These are phyloP conservation scores for Boletus subcaerulescens DNA, from an alignment of 768 basidiomycete genomes.

Conservation along the genomic window DNA sequence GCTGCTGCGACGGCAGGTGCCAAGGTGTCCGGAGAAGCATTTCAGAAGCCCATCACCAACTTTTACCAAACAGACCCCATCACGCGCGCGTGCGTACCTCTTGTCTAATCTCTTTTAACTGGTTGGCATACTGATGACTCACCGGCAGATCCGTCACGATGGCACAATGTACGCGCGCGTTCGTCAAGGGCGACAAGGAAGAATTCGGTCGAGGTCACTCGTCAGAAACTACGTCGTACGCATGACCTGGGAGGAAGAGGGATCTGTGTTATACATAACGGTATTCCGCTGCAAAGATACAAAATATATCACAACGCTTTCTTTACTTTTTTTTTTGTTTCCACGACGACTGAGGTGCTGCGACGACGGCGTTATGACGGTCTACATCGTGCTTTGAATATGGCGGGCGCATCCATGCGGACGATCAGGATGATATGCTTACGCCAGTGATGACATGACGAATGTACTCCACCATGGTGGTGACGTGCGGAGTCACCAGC, in stretches of 20 bases:
- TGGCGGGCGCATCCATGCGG: no score
- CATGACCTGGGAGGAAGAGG: background rate
- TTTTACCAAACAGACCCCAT: slow-evolving; percentile 98
- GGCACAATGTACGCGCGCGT: slow-evolving; percentile 89
- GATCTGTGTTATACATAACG: background rate
- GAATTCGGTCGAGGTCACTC: background rate
- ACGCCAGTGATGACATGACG: no score
- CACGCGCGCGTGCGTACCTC: slow-evolving; percentile 75
- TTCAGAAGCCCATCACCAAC: slow-evolving; percentile 82
- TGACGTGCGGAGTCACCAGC: no score
- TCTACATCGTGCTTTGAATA: no score
- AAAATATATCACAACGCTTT: slow-evolving; percentile 4
- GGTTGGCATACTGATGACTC: background rate
- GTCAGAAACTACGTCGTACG: slow-evolving; percentile 11
- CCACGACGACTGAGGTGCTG: no score
- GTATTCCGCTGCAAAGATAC: slow-evolving; percentile 6
- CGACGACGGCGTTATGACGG: no score
- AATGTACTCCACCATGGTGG: no score
- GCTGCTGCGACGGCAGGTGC: slow-evolving; percentile 48
- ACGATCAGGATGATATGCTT: no score
- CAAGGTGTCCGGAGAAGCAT: slow-evolving; percentile 55
- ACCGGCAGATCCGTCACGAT: slow-evolving; percentile 80
- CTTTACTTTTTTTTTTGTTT: no score
- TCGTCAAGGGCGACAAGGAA: slow-evolving; percentile 62
- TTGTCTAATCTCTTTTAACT: background rate